Percentiles rank a stretch among this genome's conserved stretches.
Conservation (phyloP, 139 green algal species). For the Picocystis salinarum region DNA sequence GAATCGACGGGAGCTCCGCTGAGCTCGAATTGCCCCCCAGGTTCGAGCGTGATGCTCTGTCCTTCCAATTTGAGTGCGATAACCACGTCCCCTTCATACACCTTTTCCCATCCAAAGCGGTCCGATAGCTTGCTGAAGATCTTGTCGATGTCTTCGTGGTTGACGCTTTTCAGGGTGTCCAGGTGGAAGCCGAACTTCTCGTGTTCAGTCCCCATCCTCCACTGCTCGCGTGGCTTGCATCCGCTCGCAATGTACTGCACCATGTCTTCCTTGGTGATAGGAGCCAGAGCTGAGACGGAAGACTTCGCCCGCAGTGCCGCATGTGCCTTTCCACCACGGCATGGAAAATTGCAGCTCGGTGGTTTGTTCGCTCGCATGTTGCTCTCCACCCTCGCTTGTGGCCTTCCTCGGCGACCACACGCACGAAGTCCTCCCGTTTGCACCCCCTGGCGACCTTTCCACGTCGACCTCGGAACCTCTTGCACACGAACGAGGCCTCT, state of each 20-base stretch:
- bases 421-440: too few relatives aligned
- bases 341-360: too few relatives aligned
- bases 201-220: slow-evolving; percentile 94
- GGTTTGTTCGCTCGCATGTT: too few relatives aligned
- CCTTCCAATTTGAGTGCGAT: slow-evolving; percentile 66
- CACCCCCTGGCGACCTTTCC: too few relatives aligned
- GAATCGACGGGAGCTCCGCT: slow-evolving; percentile 69
- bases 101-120: slow-evolving; percentile 67
- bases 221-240: slow-evolving; percentile 55
- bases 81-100: slow-evolving; percentile 68
- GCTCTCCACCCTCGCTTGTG: too few relatives aligned
- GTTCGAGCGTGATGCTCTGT: slow-evolving; percentile 89
- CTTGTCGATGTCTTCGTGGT: slow-evolving; percentile 54
- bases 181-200: slow-evolving; percentile 90
- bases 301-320: background rate
- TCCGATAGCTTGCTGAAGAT: slow-evolving; percentile 48
- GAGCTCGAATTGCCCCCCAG: slow-evolving; percentile 95
- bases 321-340: too few relatives aligned
- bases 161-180: slow-evolving; percentile 30
- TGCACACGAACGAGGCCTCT: too few relatives aligned
- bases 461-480: too few relatives aligned
- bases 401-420: too few relatives aligned
- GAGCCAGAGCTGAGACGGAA: background rate
- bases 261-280: slow-evolving; percentile 49
- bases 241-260: slow-evolving; percentile 52